Evolutionary conservation across 2,329 filamentous ascomycete species (phyloP).

Genomic region (Cordyceps tenuipes): DNA sequence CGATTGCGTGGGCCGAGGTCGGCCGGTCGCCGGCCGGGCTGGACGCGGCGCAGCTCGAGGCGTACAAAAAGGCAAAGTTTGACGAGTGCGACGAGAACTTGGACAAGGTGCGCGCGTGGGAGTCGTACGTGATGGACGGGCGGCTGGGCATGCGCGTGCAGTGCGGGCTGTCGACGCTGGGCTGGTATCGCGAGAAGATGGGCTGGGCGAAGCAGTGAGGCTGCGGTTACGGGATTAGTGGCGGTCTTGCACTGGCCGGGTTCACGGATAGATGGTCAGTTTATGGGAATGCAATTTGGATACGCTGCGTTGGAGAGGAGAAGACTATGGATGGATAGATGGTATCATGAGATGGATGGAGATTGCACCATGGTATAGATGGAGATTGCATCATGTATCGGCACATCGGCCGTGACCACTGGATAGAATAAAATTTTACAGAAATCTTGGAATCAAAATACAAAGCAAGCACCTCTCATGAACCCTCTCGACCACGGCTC

Average conservation of each 20-base stretch:
- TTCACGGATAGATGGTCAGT: background rate
- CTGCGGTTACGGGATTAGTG: background rate
- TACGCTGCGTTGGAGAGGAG: background rate
- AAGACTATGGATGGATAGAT: background rate
- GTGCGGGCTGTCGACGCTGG: conserved; percentile 58
- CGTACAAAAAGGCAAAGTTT: conserved; percentile 39
- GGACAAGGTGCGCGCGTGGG: conserved; percentile 61
- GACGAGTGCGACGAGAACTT: conserved; percentile 57
- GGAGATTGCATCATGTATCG: background rate
- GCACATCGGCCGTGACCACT: background rate
- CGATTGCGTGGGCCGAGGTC: conserved; percentile 67
- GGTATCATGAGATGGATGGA: too few relatives aligned
- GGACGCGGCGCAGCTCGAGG: conserved; percentile 23
- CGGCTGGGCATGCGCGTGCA: conserved; percentile 66
- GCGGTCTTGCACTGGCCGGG: background rate
- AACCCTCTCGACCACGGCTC: too few relatives aligned
- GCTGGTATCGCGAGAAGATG: conserved; percentile 42
- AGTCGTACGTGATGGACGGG: conserved; percentile 63
- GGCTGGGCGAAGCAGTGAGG: conserved; percentile 18
- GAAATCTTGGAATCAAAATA: background rate
- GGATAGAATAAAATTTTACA: too few relatives aligned
- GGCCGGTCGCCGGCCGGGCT: conserved; percentile 29
- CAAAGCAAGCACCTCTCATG: background rate
- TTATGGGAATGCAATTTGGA: background rate
- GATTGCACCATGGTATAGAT: background rate